Evolutionary conservation across 208 protist genomes (phyloP), one percentile per base, ranked within the genome.

Genomic region (Naegleria gruberi): DNA sequence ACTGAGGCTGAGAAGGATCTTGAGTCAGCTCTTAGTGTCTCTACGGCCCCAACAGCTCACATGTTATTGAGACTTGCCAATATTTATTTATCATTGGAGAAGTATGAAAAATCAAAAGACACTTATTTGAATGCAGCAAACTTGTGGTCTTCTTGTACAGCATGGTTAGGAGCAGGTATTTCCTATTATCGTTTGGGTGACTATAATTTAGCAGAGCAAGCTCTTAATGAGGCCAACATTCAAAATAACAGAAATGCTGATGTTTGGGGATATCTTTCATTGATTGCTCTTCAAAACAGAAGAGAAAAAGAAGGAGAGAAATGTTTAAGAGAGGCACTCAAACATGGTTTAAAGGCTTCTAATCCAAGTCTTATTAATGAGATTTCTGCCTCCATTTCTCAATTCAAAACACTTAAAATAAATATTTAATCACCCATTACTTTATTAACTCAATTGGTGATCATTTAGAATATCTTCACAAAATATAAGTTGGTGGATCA

Each of bases 131-230:
- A 95, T 77, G 95, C 92, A 0, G 90, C 96, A 47, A 91, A 95
- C 90, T 91, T 91, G 74, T 97, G 95, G 95, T 95, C 95, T 5
- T 94, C 93, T 81, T 93, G 94, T n/a, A 89, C 96, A 47, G 92
- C 95, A 93, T 97, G 96, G 96, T 93, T 97, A 57, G 96, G 95
- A 41, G 93, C 94, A 8, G 96, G 96, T 55, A 95, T 97, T 82
- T 92, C 94, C 26, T 97, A 96, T 92, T 96, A 95, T 92, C 94
- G 95, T 44, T 65, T 94, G 40, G 94, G 92, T 37, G 92, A 96
- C 89, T 82, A 94, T 43, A 88, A 90, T 42, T 92, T 90, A 12
- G 95, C 96, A 2, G 96, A 97, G 92, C 95, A 95, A 92, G 96
- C 95, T 81, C 93, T 97, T 74, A 95, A 94, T 90, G 95, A 97